Conservation (phyloP, 2,329 filamentous ascomycete genomes). For the Dactylellina haptotyla region DNA sequence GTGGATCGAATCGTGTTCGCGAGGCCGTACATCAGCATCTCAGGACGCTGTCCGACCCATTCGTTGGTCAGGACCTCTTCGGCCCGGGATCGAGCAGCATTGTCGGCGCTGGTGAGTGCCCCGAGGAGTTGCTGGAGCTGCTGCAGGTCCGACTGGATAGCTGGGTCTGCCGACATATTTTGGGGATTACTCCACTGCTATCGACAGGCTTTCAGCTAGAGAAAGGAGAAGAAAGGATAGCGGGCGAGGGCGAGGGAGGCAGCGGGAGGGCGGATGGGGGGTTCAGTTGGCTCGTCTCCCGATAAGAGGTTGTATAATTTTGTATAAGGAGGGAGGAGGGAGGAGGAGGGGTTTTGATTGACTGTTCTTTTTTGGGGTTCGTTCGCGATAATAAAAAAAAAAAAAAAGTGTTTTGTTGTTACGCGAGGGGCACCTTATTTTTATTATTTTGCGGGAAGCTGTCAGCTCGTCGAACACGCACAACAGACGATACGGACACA, state of each 20-base stretch:
- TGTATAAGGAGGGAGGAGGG: not conserved
- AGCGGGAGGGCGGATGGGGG: slow-evolving; percentile 11
- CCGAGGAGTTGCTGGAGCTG: slow-evolving; percentile 70
- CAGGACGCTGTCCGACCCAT: slow-evolving; percentile 84
- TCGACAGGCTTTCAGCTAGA: slow-evolving; percentile 10
- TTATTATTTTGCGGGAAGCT: slow-evolving; percentile 21
- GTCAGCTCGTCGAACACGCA: slow-evolving; percentile 45
- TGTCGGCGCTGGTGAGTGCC: slow-evolving; percentile 89
- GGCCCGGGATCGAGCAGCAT: slow-evolving; percentile 81
- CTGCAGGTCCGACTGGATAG: slow-evolving; percentile 16
- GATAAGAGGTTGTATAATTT: slow-evolving; percentile 29
- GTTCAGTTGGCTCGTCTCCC: slow-evolving; percentile 24
- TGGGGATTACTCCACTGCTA: not conserved
- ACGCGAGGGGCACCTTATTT: slow-evolving; percentile 53
- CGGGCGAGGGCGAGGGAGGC: slow-evolving; percentile 11
- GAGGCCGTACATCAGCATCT: slow-evolving; percentile 90
- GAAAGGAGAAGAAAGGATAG: slow-evolving; percentile 16
- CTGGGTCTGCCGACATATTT: slow-evolving; percentile 33
- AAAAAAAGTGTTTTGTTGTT: slow-evolving; percentile 44
- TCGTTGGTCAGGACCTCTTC: slow-evolving; percentile 90
- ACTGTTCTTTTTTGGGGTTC: slow-evolving; percentile 18
- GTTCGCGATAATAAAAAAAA: slow-evolving; percentile 51
- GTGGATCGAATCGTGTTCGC: slow-evolving; percentile 85
- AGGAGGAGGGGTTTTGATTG: slow-evolving; percentile 44
- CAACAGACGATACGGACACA: slow-evolving; percentile 28